These are phyloP conservation scores for Fusarium zealandicum DNA, from an alignment of 2,329 filamentous ascomycete genomes.

Conservation along the genomic window DNA sequence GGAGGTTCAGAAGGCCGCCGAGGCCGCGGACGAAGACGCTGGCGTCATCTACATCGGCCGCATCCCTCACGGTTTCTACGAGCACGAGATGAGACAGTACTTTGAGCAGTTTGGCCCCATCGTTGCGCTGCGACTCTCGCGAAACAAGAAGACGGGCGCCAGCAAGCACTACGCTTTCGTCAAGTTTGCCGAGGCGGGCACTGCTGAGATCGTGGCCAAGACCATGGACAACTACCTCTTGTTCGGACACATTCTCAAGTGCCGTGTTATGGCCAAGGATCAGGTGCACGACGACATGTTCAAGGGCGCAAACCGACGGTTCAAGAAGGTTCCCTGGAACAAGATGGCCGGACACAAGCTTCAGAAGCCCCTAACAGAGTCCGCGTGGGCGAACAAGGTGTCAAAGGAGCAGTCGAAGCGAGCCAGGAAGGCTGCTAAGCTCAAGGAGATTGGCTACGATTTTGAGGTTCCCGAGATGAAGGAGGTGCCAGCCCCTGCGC, in stretches of 20 bases:
- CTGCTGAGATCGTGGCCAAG: constrained; percentile 88
- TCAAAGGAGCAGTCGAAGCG: constrained; percentile 76
- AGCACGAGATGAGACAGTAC: constrained; percentile 92
- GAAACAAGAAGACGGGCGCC: constrained; percentile 89
- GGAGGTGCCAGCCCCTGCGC: constrained; percentile 53
- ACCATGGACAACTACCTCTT: constrained; percentile 98
- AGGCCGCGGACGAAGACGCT: constrained; percentile 59
- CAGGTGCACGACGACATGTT: constrained; percentile 83
- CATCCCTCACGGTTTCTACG: constrained; percentile 93
- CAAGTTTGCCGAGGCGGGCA: constrained; percentile 80
- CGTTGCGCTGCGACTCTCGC: constrained; percentile 78
- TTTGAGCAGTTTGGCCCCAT: constrained; percentile 93
- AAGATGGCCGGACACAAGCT: constrained; percentile 81
- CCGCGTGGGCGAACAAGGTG: constrained; percentile 80
- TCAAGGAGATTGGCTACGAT: constrained; percentile 84
- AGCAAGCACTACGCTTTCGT: constrained; percentile 96
- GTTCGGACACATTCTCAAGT: constrained; percentile 92
- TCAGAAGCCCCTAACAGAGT: constrained; percentile 74
- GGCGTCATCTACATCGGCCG: constrained; percentile 91
- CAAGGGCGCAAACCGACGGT: constrained; percentile 88
- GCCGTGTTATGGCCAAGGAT: constrained; percentile 77
- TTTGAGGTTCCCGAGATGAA: constrained; percentile 79
- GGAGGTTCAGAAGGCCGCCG: constrained; percentile 53
- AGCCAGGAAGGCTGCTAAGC: constrained; percentile 71
- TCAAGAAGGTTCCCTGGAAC: constrained; percentile 88